A percentile compares a stretch with the other conserved stretches of the same genome.
phyloP scores from a whole-genome alignment of 1,284 basidiomycete species.

The Hymenochaete sp. region DNA sequence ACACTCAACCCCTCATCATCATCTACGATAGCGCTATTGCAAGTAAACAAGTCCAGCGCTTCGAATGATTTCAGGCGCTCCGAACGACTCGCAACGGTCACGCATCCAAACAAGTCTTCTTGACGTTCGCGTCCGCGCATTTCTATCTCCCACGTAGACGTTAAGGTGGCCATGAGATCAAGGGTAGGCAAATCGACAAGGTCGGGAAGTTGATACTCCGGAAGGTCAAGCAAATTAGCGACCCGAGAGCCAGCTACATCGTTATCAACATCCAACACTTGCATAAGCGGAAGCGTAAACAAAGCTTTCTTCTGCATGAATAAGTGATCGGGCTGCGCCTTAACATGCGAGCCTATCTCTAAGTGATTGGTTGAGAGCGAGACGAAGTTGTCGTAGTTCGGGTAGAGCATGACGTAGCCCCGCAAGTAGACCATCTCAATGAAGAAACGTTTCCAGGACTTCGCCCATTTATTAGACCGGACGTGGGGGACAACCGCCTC shows the following conservation, averaged over 20 bases:
- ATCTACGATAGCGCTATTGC: neutral
- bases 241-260: slow-evolving; percentile 2
- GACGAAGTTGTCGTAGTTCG: slow-evolving; percentile 60
- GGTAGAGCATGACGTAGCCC: slow-evolving; percentile 81
- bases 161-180: slow-evolving; percentile 56
- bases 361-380: slow-evolving; percentile 81
- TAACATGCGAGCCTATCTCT: slow-evolving; percentile 73
- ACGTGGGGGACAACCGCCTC: slow-evolving; percentile 56
- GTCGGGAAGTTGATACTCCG: slow-evolving; percentile 41
- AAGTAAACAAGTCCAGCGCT: slow-evolving; percentile 15
- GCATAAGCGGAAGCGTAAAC: slow-evolving; percentile 65
- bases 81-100: slow-evolving; percentile 11
- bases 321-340: slow-evolving; percentile 39
- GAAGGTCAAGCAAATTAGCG: slow-evolving; percentile 48
- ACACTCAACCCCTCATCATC: slow-evolving; percentile 2
- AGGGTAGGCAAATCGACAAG: slow-evolving; percentile 53
- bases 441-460: slow-evolving; percentile 82
- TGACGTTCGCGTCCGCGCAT: slow-evolving; percentile 30
- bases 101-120: slow-evolving; percentile 20
- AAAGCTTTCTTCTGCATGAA: slow-evolving; percentile 49
- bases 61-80: slow-evolving; percentile 6
- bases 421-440: slow-evolving; percentile 74
- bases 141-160: slow-evolving; percentile 36
- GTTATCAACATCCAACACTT: slow-evolving; percentile 26
- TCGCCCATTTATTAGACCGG: slow-evolving; percentile 70